phyloP scores from a whole-genome alignment of 495 filamentous ascomycete species.

The Stereocaulon alpinum region DNA sequence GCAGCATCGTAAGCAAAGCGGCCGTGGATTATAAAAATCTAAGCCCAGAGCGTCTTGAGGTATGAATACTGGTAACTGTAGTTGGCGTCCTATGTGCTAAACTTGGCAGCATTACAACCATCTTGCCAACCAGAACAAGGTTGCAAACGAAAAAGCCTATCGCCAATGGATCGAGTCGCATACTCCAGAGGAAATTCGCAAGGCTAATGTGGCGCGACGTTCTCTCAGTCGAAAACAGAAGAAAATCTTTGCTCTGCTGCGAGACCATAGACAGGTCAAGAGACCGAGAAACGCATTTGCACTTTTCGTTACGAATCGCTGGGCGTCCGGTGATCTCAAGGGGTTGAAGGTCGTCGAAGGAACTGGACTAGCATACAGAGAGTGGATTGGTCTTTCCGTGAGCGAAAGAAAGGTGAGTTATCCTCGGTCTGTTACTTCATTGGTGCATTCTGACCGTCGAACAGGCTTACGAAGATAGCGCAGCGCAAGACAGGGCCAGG shows the following conservation, averaged over 20 bases:
- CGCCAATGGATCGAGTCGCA: slow-evolving; percentile 50
- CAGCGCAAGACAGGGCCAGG: slow-evolving; percentile 14
- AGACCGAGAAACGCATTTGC: slow-evolving; percentile 29
- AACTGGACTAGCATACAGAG: slow-evolving; percentile 27
- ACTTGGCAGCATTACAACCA: slow-evolving; percentile 39
- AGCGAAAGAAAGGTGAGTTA: slow-evolving; percentile 45
- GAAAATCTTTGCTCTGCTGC: slow-evolving; percentile 25
- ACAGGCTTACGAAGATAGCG: slow-evolving; percentile 14
- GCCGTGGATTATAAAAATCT: slow-evolving; percentile 22
- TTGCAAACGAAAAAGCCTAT: slow-evolving; percentile 35
- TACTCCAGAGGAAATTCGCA: slow-evolving; percentile 44
- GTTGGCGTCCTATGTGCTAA: neutral
- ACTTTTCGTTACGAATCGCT: slow-evolving; percentile 39
- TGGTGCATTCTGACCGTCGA: neutral
- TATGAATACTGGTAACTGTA: slow-evolving; percentile 16
- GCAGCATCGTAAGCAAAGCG: slow-evolving; percentile 15
- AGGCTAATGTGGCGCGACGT: slow-evolving; percentile 54
- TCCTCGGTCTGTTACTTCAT: neutral
- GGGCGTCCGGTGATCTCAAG: slow-evolving; percentile 37
- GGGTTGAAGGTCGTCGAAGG: slow-evolving; percentile 25
- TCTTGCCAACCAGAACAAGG: slow-evolving; percentile 38
- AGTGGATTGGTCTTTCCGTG: slow-evolving; percentile 47
- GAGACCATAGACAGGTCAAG: slow-evolving; percentile 53
- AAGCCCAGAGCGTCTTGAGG: slow-evolving; percentile 29
- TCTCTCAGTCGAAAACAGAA: slow-evolving; percentile 30